Evolutionary conservation across 116 monocot genomes (phyloP), one percentile per base, ranked within the genome.

Genomic region (Posidonia oceanica): DNA sequence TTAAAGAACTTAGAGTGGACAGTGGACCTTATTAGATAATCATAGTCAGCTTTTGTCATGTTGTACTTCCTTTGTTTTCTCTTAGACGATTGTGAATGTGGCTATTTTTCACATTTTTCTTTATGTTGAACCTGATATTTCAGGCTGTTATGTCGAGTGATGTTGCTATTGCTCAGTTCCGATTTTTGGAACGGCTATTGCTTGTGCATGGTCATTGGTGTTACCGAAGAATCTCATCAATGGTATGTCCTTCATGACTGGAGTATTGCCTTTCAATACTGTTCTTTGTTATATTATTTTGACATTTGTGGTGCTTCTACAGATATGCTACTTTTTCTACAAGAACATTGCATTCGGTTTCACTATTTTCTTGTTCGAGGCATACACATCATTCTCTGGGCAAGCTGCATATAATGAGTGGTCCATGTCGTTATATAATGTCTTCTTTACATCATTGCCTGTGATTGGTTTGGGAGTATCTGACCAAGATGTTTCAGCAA

Each of bases 61-160:
- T 48, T 48, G 48, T 48, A 48, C 12, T 48, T 48, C 8, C 48
- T 10, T 10, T 10, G 7, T 4, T 48, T 48, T 48, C 7, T 7
- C 48, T 12, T 48, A 48, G 12, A 10, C 7, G 1, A 48, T 48
- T 12, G 2, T 48, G 12, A 48, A 10, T 48, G 7, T 48, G 48
- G 12, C 12, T 12, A 5, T 48, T 48, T 48, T 48, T 48, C 12
- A 8, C n/a, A 4, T 14, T 36, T 52, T 29, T 44, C 3, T 54
- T 15, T 54, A 14, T 58, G n/a, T 67, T 22, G 18, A 11, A 52
- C 5, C 0, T 37, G 53, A 66, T 57, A 68, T 68, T 38, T 52
- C 70, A 79, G 73, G 83, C 83, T 59, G 83, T 83, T 22, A 83
- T 83, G 83, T 71, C 83, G n/a, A 79, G 83, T 65, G 83, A 83